Conservation (phyloP, 345 rosid species). For the Eucalyptus globulus region DNA sequence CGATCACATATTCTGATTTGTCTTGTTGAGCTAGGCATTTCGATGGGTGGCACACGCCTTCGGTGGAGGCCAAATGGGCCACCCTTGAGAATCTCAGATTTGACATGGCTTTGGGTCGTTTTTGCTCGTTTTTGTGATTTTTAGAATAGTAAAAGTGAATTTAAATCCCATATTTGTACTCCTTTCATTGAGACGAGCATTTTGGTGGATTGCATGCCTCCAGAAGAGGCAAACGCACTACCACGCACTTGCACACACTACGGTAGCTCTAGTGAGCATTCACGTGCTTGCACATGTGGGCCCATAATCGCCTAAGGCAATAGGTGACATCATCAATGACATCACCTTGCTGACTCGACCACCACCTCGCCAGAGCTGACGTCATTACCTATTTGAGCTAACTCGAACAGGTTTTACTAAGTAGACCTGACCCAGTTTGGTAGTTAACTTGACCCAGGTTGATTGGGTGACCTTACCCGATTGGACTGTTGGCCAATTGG, state of each 20-base stretch:
- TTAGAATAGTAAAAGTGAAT: too few relatives aligned
- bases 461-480: fast-evolving
- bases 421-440: fast-evolving
- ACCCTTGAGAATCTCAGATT: too few relatives aligned
- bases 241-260: fast-evolving
- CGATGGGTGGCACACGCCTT: fast-evolving
- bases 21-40: too few relatives aligned
- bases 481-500: fast-evolving
- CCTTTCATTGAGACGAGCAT: fast-evolving
- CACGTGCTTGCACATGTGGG: fast-evolving
- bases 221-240: fast-evolving
- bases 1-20: fast-evolving
- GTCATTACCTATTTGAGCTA: fast-evolving
- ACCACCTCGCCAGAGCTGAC: fast-evolving
- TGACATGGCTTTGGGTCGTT: too few relatives aligned
- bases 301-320: too few relatives aligned
- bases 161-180: too few relatives aligned
- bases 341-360: fast-evolving
- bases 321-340: too few relatives aligned
- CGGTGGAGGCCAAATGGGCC: too few relatives aligned
- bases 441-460: fast-evolving
- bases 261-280: fast-evolving
- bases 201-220: fast-evolving
- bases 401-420: fast-evolving
- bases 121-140: too few relatives aligned